Percentiles rank a stretch among this genome's conserved stretches.
Conservation (phyloP, 768 basidiomycete genomes). For the Collybiopsis confluens region DNA sequence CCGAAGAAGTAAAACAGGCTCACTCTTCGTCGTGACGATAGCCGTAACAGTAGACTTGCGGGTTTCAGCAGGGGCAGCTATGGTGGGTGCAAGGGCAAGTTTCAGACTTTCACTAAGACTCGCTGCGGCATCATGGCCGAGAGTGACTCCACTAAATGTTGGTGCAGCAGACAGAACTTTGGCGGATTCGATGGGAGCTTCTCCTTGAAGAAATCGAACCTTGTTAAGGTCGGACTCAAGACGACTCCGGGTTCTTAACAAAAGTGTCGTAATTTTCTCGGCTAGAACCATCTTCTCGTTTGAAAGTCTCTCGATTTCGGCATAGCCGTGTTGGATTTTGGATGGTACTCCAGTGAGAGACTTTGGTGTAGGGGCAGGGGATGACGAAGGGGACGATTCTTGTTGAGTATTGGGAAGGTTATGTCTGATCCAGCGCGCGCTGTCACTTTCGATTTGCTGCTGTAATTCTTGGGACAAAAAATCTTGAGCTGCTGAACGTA, state of each 20-base stretch:
- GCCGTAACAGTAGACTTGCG: conserved; percentile 22
- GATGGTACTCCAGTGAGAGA: conserved; percentile 28
- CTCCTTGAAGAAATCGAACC: conserved; percentile 45
- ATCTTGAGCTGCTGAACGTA: not conserved
- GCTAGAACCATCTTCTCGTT: conserved; percentile 44
- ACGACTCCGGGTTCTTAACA: conserved; percentile 41
- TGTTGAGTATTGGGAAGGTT: conserved; percentile 27
- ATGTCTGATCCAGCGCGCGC: conserved; percentile 46
- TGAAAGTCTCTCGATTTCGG: conserved; percentile 41
- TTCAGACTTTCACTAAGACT: conserved; percentile 1
- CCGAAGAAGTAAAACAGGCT: conserved; percentile 9
- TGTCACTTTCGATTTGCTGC: conserved; percentile 45
- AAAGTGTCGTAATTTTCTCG: conserved; percentile 42
- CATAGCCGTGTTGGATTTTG: conserved; percentile 39
- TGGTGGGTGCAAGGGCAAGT: not conserved
- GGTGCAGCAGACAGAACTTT: not conserved
- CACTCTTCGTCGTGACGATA: conserved; percentile 35
- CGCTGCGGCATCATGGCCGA: not conserved
- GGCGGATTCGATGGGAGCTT: conserved; percentile 18
- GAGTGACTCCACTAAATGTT: not conserved
- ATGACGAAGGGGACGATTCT: conserved; percentile 21
- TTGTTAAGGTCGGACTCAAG: conserved; percentile 49
- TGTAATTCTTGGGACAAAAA: conserved; percentile 34
- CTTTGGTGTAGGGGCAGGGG: conserved; percentile 35
- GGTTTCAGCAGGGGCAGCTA: not conserved